Evolutionary conservation across 441 rosid genomes (phyloP).

Genomic region (Adansonia grandidieri): DNA sequence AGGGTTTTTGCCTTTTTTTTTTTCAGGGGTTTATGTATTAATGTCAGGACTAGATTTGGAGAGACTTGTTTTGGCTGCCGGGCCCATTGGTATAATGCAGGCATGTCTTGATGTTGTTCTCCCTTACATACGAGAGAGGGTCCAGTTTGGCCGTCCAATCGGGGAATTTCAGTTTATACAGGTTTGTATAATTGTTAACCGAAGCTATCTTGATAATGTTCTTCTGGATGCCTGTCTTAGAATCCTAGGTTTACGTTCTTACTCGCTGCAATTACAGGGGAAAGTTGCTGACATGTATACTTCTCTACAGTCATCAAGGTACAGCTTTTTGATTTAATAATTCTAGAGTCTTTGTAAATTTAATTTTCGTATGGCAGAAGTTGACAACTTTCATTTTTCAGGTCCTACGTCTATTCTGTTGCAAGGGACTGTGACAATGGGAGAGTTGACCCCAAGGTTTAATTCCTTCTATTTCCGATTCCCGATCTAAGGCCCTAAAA

Average conservation of each 20-base stretch:
- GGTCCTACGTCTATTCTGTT: conserved; percentile 89
- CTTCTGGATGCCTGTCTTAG: conserved; percentile 5
- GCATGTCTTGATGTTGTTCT: conserved; percentile 92
- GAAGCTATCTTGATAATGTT: conserved; percentile 1
- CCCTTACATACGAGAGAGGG: conserved; percentile 82
- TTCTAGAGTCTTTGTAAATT: conserved; percentile 19
- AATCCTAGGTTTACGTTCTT: conserved; percentile 9
- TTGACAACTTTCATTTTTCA: conserved; percentile 39
- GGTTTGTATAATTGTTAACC: conserved; percentile 45
- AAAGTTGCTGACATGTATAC: conserved; percentile 96
- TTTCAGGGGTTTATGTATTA: conserved; percentile 90
- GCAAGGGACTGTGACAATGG: conserved; percentile 90
- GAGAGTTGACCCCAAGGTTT: conserved; percentile 78
- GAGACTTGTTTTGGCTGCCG: conserved; percentile 90
- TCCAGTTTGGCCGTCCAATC: conserved; percentile 89
- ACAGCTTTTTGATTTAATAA: conserved; percentile 14
- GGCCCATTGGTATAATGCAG: conserved; percentile 96
- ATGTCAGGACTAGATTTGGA: conserved; percentile 98
- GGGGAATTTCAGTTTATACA: conserved; percentile 94
- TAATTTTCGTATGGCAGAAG: conserved; percentile 4
- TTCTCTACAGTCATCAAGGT: conserved; percentile 92
- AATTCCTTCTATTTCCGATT: neutral
- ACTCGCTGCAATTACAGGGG: conserved; percentile 52
- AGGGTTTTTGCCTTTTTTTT: conserved; percentile 15
- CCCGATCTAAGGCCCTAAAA: neutral